These are phyloP conservation scores for Penicillium lividum DNA, from an alignment of 495 filamentous ascomycete genomes.

Conservation along the genomic window DNA sequence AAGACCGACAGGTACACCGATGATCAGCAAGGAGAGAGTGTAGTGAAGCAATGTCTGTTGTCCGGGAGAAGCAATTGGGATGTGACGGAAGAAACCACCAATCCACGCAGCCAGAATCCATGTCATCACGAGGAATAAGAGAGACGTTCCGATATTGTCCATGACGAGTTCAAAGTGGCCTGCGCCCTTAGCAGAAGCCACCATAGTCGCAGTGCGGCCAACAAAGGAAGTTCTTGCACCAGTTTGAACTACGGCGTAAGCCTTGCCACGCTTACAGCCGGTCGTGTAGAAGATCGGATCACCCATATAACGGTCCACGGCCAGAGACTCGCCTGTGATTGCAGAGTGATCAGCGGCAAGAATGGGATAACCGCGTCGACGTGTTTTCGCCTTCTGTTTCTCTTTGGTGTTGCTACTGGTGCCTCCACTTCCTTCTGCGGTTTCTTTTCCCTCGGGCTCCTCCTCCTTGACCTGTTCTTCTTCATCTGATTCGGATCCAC, in stretches of 20 bases:
- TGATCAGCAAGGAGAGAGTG: slow-evolving; percentile 76
- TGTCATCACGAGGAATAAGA: slow-evolving; percentile 66
- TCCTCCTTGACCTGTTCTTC: slow-evolving; percentile 25
- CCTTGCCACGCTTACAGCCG: slow-evolving; percentile 72
- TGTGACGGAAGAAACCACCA: slow-evolving; percentile 68
- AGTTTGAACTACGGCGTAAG: slow-evolving; percentile 62
- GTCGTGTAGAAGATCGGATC: slow-evolving; percentile 70
- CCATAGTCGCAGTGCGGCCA: slow-evolving; percentile 67
- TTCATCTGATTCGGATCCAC: slow-evolving; percentile 56
- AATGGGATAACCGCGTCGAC: slow-evolving; percentile 54
- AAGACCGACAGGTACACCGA: slow-evolving; percentile 95
- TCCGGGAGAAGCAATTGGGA: slow-evolving; percentile 64
- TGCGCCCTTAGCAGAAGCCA: slow-evolving; percentile 64
- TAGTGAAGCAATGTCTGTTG: slow-evolving; percentile 62
- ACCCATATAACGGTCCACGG: slow-evolving; percentile 73
- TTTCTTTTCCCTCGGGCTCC: slow-evolving; percentile 12
- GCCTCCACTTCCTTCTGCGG: slow-evolving; percentile 9
- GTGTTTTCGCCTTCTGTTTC: slow-evolving; percentile 17
- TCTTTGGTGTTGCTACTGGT: slow-evolving; percentile 15
- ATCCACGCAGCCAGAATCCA: slow-evolving; percentile 71
- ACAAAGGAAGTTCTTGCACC: slow-evolving; percentile 69
- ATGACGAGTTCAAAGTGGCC: slow-evolving; percentile 79
- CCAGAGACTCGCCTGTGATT: slow-evolving; percentile 72
- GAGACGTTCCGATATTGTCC: slow-evolving; percentile 71
- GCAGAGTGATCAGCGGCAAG: slow-evolving; percentile 71